Base-by-base conservation (phyloP, 2,329 filamentous ascomycete genomes). In the Fusarium solani-melongenae region DNA sequence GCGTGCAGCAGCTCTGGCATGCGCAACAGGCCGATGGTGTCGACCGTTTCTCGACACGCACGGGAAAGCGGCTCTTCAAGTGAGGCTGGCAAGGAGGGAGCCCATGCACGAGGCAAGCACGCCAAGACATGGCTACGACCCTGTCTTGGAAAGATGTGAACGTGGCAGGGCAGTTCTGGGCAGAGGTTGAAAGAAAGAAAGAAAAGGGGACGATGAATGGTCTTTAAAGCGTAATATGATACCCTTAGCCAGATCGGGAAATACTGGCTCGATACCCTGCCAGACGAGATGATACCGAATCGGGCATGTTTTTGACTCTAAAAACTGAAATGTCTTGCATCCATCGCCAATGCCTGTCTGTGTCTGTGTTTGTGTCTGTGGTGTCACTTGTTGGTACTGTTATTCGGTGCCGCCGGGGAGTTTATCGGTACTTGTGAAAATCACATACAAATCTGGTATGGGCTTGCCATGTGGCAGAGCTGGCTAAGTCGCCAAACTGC, bases 1-100 rank as follows among this genome's bases (percentile, higher is more conserved):
- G 90, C 5, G 86, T 89, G 74, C 84, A 91, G 71, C 85, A 88
- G 73, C 79, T 91, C 15, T 92, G 89, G 89, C 89, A 92, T 73
- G 83, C 86, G 20, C 90, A 92, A 78, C 88, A 90, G 64, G 83
- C 84, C 41, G 90, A 86, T 64, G 90, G 90, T 0, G 86, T 88
- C 1, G 90, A 92, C 75, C 84, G 90, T 34, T 92, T 92, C 64
- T 86, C 88, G 0, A 83, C 86, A 1, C 83, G 85, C 53, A 88
- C 87, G 1, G 87, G 88, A 3, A 85, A 84, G 68, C 83, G 86
- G 41, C 81, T 91, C 15, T 91, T 91, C 76, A 88, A 83, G 78
- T 89, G 77, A 86, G 51, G 31, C n/a, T 12, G 38, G 17, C 41
- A 38, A 33, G 61, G 33, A 39, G 49, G 31, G 15, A 62, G 55